Percentiles rank a stretch among this genome's conserved stretches.
phyloP scores from a whole-genome alignment of 495 filamentous ascomycete genomes.

The Aspergillus cristatus region DNA sequence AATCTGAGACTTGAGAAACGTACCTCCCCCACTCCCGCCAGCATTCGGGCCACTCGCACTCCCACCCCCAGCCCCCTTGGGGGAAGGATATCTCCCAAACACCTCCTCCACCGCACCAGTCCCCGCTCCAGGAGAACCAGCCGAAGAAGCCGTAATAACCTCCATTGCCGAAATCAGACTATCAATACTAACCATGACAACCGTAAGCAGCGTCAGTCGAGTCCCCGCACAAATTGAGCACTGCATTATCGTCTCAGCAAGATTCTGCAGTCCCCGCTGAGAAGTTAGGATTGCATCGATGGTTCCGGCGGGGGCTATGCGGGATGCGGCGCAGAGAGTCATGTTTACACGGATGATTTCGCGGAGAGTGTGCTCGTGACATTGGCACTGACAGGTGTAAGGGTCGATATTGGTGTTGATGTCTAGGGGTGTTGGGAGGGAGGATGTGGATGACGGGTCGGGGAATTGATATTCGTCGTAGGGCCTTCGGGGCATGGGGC shows the following conservation, averaged over 20 bases:
- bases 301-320: conserved; percentile 8
- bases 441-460: too few species aligned
- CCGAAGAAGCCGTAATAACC: conserved; percentile 4
- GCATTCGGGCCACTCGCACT: not conserved
- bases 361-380: conserved; percentile 12
- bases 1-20: conserved; percentile 16
- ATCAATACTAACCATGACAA: conserved; percentile 26
- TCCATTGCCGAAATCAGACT: conserved; percentile 24
- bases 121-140: too few species aligned
- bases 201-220: conserved; percentile 22
- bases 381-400: conserved; percentile 10
- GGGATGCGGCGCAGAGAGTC: conserved; percentile 5
- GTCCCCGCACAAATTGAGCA: conserved; percentile 23
- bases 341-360: conserved; percentile 13
- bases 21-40: not conserved
- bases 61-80: too few species aligned
- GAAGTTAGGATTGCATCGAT: conserved; percentile 25
- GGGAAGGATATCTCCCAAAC: conserved; percentile 5
- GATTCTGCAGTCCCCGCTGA: conserved; percentile 20
- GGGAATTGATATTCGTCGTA: too few species aligned
- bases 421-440: too few species aligned
- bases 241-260: conserved; percentile 22
- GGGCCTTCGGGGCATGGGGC: too few species aligned
- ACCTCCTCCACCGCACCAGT: conserved; percentile 7
- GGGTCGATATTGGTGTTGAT: too few species aligned